Percentiles rank a stretch among this genome's conserved stretches.
These are phyloP conservation scores for Saccharomycopsis sp. DNA, from an alignment of 805 yeast genomes.

Conservation along the genomic window DNA sequence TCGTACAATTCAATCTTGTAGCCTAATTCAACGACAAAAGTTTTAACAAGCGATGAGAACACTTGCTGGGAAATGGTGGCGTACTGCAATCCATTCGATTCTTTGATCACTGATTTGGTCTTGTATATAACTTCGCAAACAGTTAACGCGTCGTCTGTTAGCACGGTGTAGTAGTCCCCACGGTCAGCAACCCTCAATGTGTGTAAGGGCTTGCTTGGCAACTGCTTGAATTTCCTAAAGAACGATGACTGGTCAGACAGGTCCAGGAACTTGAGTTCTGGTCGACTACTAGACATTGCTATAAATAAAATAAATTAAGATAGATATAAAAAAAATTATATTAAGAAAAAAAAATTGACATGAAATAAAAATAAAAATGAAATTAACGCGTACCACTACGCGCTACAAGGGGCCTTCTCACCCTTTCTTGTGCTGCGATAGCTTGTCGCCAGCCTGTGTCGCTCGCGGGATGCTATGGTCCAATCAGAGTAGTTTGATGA, in stretches of 20 bases:
- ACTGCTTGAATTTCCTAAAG: conserved; percentile 39
- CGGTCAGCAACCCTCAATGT: conserved; percentile 72
- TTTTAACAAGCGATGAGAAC: conserved; percentile 54
- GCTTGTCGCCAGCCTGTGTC: too few species aligned
- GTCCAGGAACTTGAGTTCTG: conserved; percentile 53
- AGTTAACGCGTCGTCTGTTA: conserved; percentile 67
- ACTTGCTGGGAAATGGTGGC: conserved; percentile 77
- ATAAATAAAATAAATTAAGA: too few species aligned
- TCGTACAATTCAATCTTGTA: conserved; percentile 77
- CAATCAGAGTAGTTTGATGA: too few species aligned
- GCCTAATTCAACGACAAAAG: conserved; percentile 63
- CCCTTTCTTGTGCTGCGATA: too few species aligned
- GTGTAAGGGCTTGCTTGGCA: conserved; percentile 39
- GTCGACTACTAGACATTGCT: conserved; percentile 31
- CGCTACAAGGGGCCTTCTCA: too few species aligned
- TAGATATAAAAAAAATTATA: not conserved
- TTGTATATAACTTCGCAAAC: conserved; percentile 82
- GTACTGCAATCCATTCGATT: conserved; percentile 45
- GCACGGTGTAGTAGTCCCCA: conserved; percentile 71
- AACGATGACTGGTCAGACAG: conserved; percentile 43
- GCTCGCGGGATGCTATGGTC: too few species aligned
- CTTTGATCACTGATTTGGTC: conserved; percentile 74
- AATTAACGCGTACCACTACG: not conserved
- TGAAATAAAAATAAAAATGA: not conserved
- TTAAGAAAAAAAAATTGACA: not conserved